Base-by-base conservation (phyloP, 179 eudicot species). In the Monotropa hypopitys region DNA sequence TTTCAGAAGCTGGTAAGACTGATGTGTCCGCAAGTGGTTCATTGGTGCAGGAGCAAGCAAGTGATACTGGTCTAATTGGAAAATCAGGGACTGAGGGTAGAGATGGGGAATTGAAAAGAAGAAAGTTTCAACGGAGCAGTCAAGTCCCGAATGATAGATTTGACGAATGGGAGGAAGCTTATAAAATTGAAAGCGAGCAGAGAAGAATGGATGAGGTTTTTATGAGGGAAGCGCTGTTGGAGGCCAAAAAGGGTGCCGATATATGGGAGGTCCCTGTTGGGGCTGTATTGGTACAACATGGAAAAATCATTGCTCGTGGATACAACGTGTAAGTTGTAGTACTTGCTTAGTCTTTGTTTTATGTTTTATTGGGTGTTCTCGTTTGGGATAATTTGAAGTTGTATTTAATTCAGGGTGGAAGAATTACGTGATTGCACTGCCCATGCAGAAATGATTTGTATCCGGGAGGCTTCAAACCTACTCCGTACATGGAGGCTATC, bases 251-350 rank as follows among this genome's bases (percentile, higher is more conserved):
- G 81, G 97, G 97, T 85, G 95, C 90, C 82, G 99, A 95, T 84
- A 78, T 78, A 47, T 95, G 99, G 99, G 99, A 95, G 86, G 99
- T 95, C 70, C 99, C 99, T 68, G 90, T 95, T 77, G 99, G 99
- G 57, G 99, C 99, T 76, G 92, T 93, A 51, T 86, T 95, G 83
- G 97, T 93, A 79, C 95, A 89, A 49, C 82, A 86, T 76, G 97
- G 97, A 49, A 90, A 90, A 78, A 85, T 95, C 61, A 87, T 92
- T 83, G 97, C 97, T 82, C 97, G 97, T 35, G 99, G 97, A 12
- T 90, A 78, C 86, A 95, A 95, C 83, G 81, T 92, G 99, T 95
- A 83, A 88, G 97, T 61, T 61, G 20, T 83, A 75, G 26, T 30
- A 75, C 32, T 76, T 18, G 23, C 75, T 66, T 68, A 16, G 35